Evolutionary conservation across 2,329 filamentous ascomycete genomes (phyloP), one percentile per base, ranked within the genome.

Genomic region (Hymenoscyphus occultus): DNA sequence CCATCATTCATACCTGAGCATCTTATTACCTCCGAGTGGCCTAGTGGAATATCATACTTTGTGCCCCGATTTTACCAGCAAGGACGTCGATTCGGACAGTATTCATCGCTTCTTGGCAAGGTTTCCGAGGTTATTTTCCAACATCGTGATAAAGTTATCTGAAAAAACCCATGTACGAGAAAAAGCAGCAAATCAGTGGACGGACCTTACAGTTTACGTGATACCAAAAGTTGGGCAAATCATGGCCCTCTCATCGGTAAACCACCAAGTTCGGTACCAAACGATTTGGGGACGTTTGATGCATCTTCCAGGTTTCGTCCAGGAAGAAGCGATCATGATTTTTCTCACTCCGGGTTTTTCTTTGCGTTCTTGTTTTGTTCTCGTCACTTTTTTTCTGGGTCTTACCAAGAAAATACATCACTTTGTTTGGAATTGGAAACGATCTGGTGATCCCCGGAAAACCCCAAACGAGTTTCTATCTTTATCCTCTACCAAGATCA

Each of bases 1-100:
- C 19, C 59, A 51, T 48, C 39, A 2, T 51, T 60, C 22, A 45
- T 60, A 60, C 28, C 16, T 14, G 59, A 35, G 13, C 59, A 60
- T 60, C 59, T 60, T 60, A 60, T 48, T 39, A n/a, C 19, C 45
- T 32, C 35, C 19, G 45, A 61, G 42, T 61, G 59, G 40, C 40
- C 35, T 45, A 42, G 40, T 28, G 32, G 42, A 39, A 54, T 42
- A 54, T 61, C 45, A 61, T 16, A 56, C 42, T 54, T 54, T 22
- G 48, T 54, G 48, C 22, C 48, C 48, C 48, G 48, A 28, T 28
- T 54, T 22, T 54, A 19, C 48, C 19, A 22, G 48, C 48, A 54
- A 54, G 48, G 48, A 54, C 19, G 48, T 54, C 48, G 48, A 54
- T 54, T 19, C 19, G 48, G 35, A 35, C 35, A 35, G 35, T 54